Conservation (phyloP, 352 stramenopile genomes). For the Globisporangium nodosum region DNA sequence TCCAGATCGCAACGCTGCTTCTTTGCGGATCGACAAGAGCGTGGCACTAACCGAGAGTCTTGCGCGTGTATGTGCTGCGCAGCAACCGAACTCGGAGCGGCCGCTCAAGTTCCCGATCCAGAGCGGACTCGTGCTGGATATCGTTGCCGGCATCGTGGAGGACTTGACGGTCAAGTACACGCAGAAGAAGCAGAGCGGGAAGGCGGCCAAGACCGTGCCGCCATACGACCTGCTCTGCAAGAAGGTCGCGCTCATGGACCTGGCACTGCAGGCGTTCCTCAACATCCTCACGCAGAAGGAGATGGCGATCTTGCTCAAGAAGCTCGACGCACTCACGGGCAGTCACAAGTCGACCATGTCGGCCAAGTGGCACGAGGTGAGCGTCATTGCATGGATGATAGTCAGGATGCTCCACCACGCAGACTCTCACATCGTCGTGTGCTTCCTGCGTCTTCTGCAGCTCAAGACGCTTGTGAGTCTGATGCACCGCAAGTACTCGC, state of each 20-base stretch:
- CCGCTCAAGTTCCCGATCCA: conserved; percentile 80
- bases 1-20: background rate
- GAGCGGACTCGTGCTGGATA: conserved; percentile 71
- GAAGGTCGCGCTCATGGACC: conserved; percentile 80
- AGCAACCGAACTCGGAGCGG: conserved; percentile 40
- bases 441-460: conserved; percentile 7
- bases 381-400: conserved; percentile 1
- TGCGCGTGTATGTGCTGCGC: background rate
- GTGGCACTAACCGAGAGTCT: too few relatives aligned
- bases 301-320: conserved; percentile 61
- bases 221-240: conserved; percentile 75
- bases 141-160: conserved; percentile 73
- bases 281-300: conserved; percentile 68
- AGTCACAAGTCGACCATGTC: conserved; percentile 78
- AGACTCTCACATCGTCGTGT: too few relatives aligned
- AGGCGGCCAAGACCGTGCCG: conserved; percentile 24
- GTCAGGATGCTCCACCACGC: too few relatives aligned
- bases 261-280: conserved; percentile 72
- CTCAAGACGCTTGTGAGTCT: conserved; percentile 81
- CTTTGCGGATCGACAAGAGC: too few relatives aligned
- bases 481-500: conserved; percentile 83
- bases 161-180: conserved; percentile 70
- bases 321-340: conserved; percentile 63
- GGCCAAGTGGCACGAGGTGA: conserved; percentile 77
- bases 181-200: conserved; percentile 41